Percentiles rank a stretch among this genome's conserved stretches.
These are phyloP conservation scores for Neotropicomus parvogracilis DNA, from an alignment of 1,284 basidiomycete genomes.

Conservation along the genomic window DNA sequence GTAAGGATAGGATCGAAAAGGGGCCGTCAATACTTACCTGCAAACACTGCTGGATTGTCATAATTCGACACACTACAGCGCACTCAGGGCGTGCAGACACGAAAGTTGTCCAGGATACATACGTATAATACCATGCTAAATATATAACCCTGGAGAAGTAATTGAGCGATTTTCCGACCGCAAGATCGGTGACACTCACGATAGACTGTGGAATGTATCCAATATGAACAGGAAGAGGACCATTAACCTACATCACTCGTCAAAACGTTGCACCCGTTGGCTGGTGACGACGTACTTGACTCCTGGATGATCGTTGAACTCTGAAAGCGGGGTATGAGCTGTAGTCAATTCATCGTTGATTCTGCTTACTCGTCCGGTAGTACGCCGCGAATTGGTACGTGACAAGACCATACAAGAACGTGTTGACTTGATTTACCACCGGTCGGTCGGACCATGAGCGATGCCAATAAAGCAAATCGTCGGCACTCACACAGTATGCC, in stretches of 20 bases:
- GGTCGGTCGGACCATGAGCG: background rate
- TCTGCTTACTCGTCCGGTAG: constrained; percentile 31
- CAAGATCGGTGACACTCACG: constrained; percentile 12
- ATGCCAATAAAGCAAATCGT: no score
- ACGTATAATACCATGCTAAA: constrained; percentile 19
- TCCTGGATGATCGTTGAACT: constrained; percentile 41
- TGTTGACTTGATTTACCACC: constrained; percentile 39
- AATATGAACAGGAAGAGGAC: constrained; percentile 40
- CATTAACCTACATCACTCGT: constrained; percentile 29
- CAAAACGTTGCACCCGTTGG: background rate
- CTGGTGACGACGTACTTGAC: constrained; percentile 5
- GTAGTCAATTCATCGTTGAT: background rate
- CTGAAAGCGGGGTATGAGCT: constrained; percentile 23
- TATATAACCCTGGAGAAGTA: background rate
- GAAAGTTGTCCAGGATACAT: background rate
- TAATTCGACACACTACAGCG: constrained; percentile 15
- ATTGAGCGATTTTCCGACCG: background rate
- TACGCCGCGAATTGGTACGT: constrained; percentile 47
- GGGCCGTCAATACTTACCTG: constrained; percentile 2
- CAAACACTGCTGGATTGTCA: constrained; percentile 13
- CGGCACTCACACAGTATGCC: constrained; percentile 37
- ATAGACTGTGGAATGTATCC: constrained; percentile 43
- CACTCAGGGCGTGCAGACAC: background rate
- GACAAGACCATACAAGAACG: constrained; percentile 49
- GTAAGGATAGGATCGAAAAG: background rate